A percentile compares a stretch with the other conserved stretches of the same genome.
Evolutionary conservation across 1,284 basidiomycete species (phyloP).

Genomic region (Sutorius eximius): DNA sequence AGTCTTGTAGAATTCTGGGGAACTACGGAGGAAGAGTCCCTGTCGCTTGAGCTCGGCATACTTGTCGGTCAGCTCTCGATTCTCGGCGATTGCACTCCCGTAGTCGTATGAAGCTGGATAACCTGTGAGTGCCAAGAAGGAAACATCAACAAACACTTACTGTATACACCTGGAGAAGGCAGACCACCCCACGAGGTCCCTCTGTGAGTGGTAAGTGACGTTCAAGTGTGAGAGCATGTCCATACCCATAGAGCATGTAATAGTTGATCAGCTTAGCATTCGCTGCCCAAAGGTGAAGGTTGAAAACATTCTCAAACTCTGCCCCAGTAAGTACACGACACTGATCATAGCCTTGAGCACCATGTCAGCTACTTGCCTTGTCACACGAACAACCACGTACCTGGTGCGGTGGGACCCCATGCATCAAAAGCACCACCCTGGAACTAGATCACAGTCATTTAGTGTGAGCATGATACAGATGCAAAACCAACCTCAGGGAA

Average conservation of each 20-base stretch:
- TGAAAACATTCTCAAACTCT: constrained; percentile 73
- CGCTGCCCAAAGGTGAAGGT: constrained; percentile 71
- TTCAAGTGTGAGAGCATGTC: neutral
- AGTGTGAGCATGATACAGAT: neutral
- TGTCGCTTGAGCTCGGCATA: constrained; percentile 75
- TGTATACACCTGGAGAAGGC: constrained; percentile 67
- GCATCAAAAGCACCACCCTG: constrained; percentile 75
- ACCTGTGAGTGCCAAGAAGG: constrained; percentile 8
- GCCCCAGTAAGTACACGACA: constrained; percentile 62
- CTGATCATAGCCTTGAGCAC: constrained; percentile 42
- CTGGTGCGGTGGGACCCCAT: constrained; percentile 67
- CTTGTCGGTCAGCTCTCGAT: constrained; percentile 66
- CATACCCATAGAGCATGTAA: constrained; percentile 77
- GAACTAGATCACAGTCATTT: constrained; percentile 43
- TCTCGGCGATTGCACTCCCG: constrained; percentile 65
- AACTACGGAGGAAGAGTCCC: constrained; percentile 71
- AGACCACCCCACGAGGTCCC: constrained; percentile 80
- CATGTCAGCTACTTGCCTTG: constrained; percentile 8
- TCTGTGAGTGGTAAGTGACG: constrained; percentile 36
- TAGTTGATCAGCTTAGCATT: constrained; percentile 77
- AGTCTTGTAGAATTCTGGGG: constrained; percentile 75
- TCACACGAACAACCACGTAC: constrained; percentile 27
- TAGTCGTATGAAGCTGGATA: constrained; percentile 62
- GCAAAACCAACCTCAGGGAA: constrained; percentile 32
- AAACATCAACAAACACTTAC: constrained; percentile 23